Conservation (phyloP, 225 moss, liverwort and hornwort genomes). For the Antitrichia curtipendula region DNA sequence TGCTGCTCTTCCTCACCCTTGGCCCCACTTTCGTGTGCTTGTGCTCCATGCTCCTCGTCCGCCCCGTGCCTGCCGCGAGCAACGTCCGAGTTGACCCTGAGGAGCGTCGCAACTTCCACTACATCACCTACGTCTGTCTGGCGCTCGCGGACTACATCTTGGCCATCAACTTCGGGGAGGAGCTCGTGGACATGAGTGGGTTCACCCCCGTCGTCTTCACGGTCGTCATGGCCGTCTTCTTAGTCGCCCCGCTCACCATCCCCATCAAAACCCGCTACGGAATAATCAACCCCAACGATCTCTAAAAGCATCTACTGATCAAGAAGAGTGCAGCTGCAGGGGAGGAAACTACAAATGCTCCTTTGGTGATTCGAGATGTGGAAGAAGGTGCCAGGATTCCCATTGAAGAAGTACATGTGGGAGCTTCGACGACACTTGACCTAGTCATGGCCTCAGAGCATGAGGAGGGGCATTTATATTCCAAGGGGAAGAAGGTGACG, state of each 20-base stretch:
- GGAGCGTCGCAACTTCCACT: not conserved
- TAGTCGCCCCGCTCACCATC: too few relatives aligned
- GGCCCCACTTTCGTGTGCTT: constrained; percentile 49
- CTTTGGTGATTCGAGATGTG: not conserved
- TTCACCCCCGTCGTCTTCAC: too few relatives aligned
- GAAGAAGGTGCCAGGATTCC: not conserved
- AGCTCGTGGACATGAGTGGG: too few relatives aligned
- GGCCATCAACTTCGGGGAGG: too few relatives aligned
- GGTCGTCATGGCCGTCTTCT: too few relatives aligned
- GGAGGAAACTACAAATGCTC: not conserved
- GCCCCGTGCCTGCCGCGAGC: constrained; percentile 27
- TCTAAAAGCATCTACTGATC: constrained; percentile 37
- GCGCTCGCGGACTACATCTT: not conserved
- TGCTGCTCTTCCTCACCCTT: constrained; percentile 58
- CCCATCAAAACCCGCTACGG: not conserved
- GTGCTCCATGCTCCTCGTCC: constrained; percentile 64
- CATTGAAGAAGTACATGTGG: not conserved
- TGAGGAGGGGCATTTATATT: not conserved
- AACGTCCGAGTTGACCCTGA: constrained; percentile 23
- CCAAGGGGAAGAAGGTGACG: constrained; percentile 21
- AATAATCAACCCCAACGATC: not conserved
- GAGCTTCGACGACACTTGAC: not conserved
- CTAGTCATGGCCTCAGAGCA: not conserved
- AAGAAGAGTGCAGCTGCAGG: not conserved
- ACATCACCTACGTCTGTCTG: too few relatives aligned